phyloP scores from a whole-genome alignment of 768 basidiomycete genomes.

The Stropharia rugosoannulata region DNA sequence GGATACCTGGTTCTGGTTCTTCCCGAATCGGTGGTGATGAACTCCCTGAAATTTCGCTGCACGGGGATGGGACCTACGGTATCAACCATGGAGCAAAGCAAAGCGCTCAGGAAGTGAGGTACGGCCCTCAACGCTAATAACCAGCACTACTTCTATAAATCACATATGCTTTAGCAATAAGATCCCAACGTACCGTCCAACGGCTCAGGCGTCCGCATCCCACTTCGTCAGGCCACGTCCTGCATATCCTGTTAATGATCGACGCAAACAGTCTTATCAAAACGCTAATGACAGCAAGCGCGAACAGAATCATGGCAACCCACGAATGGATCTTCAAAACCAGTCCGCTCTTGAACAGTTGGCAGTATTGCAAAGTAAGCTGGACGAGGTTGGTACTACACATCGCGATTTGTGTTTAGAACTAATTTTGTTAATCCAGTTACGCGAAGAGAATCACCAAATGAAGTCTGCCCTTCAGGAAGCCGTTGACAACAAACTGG shows the following conservation, averaged over 20 bases:
- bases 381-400: slow-evolving; percentile 44
- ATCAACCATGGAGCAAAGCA: slow-evolving; percentile 21
- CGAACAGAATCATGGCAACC: not conserved
- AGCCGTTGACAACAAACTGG: slow-evolving; percentile 48
- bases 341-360: slow-evolving; percentile 14
- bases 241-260: not conserved
- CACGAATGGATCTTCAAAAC: not conserved
- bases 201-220: slow-evolving; percentile 5
- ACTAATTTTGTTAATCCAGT: slow-evolving; percentile 32
- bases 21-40: slow-evolving; percentile 42
- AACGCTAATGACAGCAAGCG: slow-evolving; percentile 2
- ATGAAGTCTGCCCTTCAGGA: slow-evolving; percentile 44
- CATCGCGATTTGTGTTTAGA: not conserved
- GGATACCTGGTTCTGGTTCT: slow-evolving; percentile 33
- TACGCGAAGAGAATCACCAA: slow-evolving; percentile 47
- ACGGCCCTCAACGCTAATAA: not conserved
- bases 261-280: slow-evolving; percentile 3
- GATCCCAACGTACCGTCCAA: not conserved
- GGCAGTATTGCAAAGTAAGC: slow-evolving; percentile 28
- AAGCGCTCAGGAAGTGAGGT: not conserved
- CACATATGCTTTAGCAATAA: not conserved
- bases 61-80: slow-evolving; percentile 56
- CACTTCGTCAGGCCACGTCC: slow-evolving; percentile 1
- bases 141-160: not conserved
- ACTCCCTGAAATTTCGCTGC: slow-evolving; percentile 64